Percentiles rank a stretch among this genome's conserved stretches.
phyloP scores from a whole-genome alignment of 768 basidiomycete genomes.

The Imleria badia region DNA sequence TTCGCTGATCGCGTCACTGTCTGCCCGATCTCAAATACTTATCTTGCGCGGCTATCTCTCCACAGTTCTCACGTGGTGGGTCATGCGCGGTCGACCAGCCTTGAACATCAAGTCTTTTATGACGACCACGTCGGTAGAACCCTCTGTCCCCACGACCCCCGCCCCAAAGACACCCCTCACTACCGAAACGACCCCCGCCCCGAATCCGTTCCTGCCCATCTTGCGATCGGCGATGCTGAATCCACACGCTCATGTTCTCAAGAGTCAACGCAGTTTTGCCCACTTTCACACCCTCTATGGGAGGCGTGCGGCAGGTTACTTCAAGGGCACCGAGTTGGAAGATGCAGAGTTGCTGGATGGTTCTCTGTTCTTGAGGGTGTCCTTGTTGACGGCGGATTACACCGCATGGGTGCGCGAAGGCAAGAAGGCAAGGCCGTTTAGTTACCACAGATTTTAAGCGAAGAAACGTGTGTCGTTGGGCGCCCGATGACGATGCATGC shows the following conservation, averaged over 20 bases:
- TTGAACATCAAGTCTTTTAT: constrained; percentile 33
- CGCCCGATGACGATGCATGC: too few species aligned
- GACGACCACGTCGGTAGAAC: constrained; percentile 19
- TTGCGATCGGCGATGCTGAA: constrained; percentile 37
- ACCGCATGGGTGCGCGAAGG: background rate
- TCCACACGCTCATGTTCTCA: constrained; percentile 33
- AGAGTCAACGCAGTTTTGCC: constrained; percentile 32
- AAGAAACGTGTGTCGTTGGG: too few species aligned
- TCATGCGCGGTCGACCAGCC: constrained; percentile 27
- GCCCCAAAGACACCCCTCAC: too few species aligned
- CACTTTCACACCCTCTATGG: constrained; percentile 35
- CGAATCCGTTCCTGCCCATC: constrained; percentile 41
- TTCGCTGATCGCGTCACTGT: constrained; percentile 16
- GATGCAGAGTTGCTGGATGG: constrained; percentile 36
- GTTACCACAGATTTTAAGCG: too few species aligned
- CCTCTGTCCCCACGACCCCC: constrained; percentile 6
- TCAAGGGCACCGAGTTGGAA: constrained; percentile 26
- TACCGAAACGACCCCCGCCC: constrained; percentile 13
- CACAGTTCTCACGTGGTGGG: constrained; percentile 29
- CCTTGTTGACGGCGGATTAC: background rate
- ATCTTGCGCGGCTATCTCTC: constrained; percentile 32
- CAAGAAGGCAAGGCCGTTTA: too few species aligned
- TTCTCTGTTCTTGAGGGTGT: constrained; percentile 5
- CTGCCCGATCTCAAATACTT: constrained; percentile 14
- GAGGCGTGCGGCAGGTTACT: constrained; percentile 22